phyloP scores from a whole-genome alignment of 2,329 filamentous ascomycete genomes.

The Sphaerulina vaccinii region DNA sequence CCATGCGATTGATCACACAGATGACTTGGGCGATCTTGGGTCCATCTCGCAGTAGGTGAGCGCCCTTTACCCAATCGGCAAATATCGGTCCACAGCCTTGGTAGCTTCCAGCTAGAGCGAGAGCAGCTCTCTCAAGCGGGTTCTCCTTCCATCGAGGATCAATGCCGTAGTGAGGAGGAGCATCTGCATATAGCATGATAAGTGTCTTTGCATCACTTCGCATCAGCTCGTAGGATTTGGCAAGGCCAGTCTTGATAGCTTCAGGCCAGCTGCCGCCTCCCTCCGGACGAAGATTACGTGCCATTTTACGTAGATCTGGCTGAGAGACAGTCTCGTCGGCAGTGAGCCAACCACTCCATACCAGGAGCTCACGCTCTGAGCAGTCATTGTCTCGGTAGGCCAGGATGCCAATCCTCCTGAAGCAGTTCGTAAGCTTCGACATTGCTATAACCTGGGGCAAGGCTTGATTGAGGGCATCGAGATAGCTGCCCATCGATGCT shows the following conservation, averaged over 20 bases:
- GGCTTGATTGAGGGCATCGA: slow-evolving; percentile 14
- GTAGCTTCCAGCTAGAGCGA: slow-evolving; percentile 11
- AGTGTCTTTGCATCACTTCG: slow-evolving; percentile 15
- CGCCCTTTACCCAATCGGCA: slow-evolving; percentile 16
- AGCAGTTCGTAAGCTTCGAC: slow-evolving; percentile 18
- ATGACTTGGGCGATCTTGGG: slow-evolving; percentile 17
- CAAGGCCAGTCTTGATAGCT: slow-evolving; percentile 21
- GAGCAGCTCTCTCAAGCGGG: slow-evolving; percentile 7
- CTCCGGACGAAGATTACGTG: not conserved
- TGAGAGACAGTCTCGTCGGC: not conserved
- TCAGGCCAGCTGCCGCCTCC: slow-evolving; percentile 14
- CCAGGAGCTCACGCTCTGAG: slow-evolving; percentile 1
- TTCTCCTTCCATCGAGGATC: not conserved
- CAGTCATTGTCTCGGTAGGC: slow-evolving; percentile 20
- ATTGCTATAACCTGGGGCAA: slow-evolving; percentile 21
- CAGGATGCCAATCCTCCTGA: slow-evolving; percentile 15
- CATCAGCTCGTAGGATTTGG: slow-evolving; percentile 18
- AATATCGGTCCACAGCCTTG: slow-evolving; percentile 12
- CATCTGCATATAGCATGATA: slow-evolving; percentile 17
- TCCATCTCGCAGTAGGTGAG: slow-evolving; percentile 9
- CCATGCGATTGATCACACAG: slow-evolving; percentile 6
- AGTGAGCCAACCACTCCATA: slow-evolving; percentile 18
- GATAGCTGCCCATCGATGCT: slow-evolving; percentile 15
- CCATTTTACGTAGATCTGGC: slow-evolving; percentile 11
- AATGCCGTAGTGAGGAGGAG: slow-evolving; percentile 12